These are phyloP conservation scores for Nepenthes mirabilis DNA, from an alignment of 148 eudicot species.

Conservation along the genomic window DNA sequence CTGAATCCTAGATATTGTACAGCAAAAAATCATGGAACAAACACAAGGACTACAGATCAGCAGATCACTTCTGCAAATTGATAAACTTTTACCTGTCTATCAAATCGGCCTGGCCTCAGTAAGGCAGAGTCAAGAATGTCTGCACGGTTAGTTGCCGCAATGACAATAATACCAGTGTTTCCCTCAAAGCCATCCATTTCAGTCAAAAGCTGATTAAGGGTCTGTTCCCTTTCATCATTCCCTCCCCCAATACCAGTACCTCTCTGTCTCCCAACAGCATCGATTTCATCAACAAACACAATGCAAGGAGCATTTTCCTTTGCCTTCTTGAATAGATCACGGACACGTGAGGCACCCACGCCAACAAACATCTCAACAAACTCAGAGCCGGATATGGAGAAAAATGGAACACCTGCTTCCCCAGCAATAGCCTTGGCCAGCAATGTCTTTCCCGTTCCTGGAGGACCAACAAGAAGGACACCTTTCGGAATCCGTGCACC, in stretches of 20 bases:
- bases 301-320: constrained; percentile 99
- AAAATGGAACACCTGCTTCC: constrained; percentile 98
- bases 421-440: constrained; percentile 98
- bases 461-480: constrained; percentile 96
- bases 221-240: constrained; percentile 96
- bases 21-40: too few relatives aligned
- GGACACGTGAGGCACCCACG: constrained; percentile 96
- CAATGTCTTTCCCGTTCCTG: constrained; percentile 96
- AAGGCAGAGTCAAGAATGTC: constrained; percentile 98
- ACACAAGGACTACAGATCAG: too few relatives aligned
- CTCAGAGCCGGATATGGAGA: constrained; percentile 97
- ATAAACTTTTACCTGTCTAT: constrained; percentile 61
- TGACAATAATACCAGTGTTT: constrained; percentile 85
- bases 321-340: constrained; percentile 97
- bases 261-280: constrained; percentile 98
- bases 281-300: constrained; percentile 99
- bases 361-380: constrained; percentile 99
- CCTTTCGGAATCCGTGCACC: constrained; percentile 99
- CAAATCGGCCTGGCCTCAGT: constrained; percentile 94
- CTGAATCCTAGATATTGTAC: too few relatives aligned
- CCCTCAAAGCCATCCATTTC: constrained; percentile 99
- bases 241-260: constrained; percentile 99
- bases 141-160: constrained; percentile 97
- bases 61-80: not conserved
- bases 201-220: constrained; percentile 91